Base-by-base conservation (phyloP, 2,329 filamentous ascomycete genomes). In the Leptographium lundbergii region DNA sequence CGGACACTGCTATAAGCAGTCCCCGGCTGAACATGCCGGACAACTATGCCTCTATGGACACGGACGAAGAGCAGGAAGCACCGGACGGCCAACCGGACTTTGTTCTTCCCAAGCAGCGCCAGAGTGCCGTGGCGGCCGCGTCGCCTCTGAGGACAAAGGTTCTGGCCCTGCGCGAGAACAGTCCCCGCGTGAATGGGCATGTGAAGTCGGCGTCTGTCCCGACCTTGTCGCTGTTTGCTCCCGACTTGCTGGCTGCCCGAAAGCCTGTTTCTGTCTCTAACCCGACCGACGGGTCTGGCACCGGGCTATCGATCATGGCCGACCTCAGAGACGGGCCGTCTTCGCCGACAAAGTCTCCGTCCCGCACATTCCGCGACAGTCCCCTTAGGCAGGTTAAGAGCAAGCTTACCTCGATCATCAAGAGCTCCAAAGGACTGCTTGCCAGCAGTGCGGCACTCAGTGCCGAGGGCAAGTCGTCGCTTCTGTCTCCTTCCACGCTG, bases 371-470 rank as follows among this genome's bases (percentile, higher is more conserved):
- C 65, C 77, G 79, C 9, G 91, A 95, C 64, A 92, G 87, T 60
- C 90, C 90, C 6, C 72, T 96, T 61, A 96, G 91, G 71, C 90
- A 94, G 57, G 91, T 94, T 32, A 97, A 96, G 74, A 89, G 88
- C 67, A 95, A 91, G 69, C 77, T 97, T 54, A 95, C 92, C 54
- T 95, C 91, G 11, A 91, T 96, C 61, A 77, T 96, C 66, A 91
- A 91, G 72, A 88, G 86, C 59, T 94, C 91, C 4, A 92, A 88
- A 70, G 89, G 87, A 17, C 81, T 96, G 55, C 86, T 96, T 63
- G 89, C 87, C 22, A 95, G 88, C 65, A 92, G 82, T 65, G 82
- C 82, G 3, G 81, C 78, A 19, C 73, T 81, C 45, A 85, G 81
- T 65, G 82, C 82, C 0, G 82, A 86, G 64, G 80, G 80, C 9